Evolutionary conservation across 352 stramenopile genomes (phyloP), one percentile per base, ranked within the genome.

Genomic region (Pythium myriotylum): DNA sequence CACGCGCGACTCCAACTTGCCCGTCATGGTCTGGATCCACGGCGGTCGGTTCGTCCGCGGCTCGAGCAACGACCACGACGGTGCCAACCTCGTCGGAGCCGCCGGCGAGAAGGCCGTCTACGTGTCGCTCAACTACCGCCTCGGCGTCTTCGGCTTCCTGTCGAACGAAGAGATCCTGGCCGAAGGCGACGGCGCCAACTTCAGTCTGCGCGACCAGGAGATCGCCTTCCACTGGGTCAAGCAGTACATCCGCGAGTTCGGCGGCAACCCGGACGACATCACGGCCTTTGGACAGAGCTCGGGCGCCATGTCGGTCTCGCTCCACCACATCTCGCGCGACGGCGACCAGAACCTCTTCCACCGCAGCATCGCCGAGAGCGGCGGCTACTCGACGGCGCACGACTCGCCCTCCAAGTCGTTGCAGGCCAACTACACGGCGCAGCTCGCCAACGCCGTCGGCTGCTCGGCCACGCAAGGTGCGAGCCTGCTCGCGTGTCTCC

Each of bases 11-110:
- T 61, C 63, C 22, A 76, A 71, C 26, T 55, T 76, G 1, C 53
- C 71, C 3, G 71, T 79, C 3, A 27, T 79, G 26, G 63, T 79
- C 12, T 79, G 60, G 59, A 70, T 65, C 20, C 68, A 73, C 32
- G 67, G 71, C 19, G 71, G 71, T 16, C 50, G 41, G 16, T 74
- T 74, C 33, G 61, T 59, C 1, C 37, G 27, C 6, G 70, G 70
- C 7, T 22, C 33, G 3, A 39, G 51, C 24, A 58, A 58, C 37
- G 22, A 6, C 3, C 48, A 26, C 35, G 51, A 58, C 39, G 51
- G 51, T 37, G 4, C 35, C 2, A 49, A 58, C 24, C 22, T 58
- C 17, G 20, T 57, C 23, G 37, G 6, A 22, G 51, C 35, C 16
- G 3, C 51, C 3, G 23, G 19, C 26, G 64, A 66, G 16, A 48